These are phyloP conservation scores for Adansonia digitata DNA, from an alignment of 345 rosid species.

Conservation along the genomic window DNA sequence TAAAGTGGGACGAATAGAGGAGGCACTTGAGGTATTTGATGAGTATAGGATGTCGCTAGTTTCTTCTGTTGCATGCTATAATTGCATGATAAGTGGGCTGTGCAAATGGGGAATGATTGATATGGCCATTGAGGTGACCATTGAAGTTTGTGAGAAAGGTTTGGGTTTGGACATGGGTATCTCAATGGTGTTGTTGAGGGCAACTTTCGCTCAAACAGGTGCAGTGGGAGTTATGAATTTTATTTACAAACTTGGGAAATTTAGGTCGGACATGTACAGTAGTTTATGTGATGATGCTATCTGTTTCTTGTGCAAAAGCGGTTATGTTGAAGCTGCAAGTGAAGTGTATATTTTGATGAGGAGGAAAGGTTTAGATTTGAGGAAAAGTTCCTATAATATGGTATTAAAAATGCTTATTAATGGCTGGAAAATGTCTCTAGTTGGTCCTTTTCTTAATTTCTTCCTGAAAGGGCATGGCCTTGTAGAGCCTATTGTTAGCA, in stretches of 20 bases:
- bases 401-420: constrained; percentile 32
- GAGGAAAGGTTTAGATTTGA: constrained; percentile 33
- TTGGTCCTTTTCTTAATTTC: constrained; percentile 33
- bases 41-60: constrained; percentile 47
- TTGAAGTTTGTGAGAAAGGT: constrained; percentile 50
- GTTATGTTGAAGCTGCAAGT: constrained; percentile 34
- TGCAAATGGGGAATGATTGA: constrained; percentile 56
- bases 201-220: constrained; percentile 31
- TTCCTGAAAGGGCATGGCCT: constrained; percentile 48
- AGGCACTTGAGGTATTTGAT: constrained; percentile 75
- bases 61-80: constrained; percentile 57
- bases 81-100: constrained; percentile 52
- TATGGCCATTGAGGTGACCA: constrained; percentile 51
- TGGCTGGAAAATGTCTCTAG: constrained; percentile 20
- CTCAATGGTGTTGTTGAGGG: constrained; percentile 40
- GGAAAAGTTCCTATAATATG: constrained; percentile 35
- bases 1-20: constrained; percentile 58
- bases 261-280: constrained; percentile 25
- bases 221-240: constrained; percentile 47
- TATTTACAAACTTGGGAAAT: constrained; percentile 36
- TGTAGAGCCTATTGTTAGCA: constrained; percentile 33
- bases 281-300: constrained; percentile 45
- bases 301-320: constrained; percentile 52
- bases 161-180: constrained; percentile 35
- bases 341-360: constrained; percentile 46